Base-by-base conservation (phyloP, 306 rosid species). In the Datisca glomerata region DNA sequence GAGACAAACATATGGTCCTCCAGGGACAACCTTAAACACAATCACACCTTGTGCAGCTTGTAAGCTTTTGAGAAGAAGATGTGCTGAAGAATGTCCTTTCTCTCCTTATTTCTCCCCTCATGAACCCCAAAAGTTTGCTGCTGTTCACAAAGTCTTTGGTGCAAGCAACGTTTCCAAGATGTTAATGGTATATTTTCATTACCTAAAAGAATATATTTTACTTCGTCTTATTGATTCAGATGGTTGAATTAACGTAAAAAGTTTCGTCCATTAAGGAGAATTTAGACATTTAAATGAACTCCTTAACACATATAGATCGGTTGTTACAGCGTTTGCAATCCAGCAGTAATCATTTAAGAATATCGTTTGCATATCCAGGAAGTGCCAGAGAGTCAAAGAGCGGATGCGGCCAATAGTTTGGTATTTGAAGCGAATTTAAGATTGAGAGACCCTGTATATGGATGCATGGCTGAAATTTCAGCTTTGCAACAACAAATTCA, bases 121-220 rank as follows among this genome's bases (percentile, higher is more conserved):
- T 33, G 96, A 85, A 17, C 96, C 93, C 29, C 93, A 69, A 3
- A 85, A 85, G 35, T 85, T 85, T 47, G 76, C 89, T 21, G 85
- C 89, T 1, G 96, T 85, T 35, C 96, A 85, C 61, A 80, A 71
- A 60, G 82, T 85, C 12, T 85, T 85, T 45, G 96, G 96, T 45
- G 96, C 96, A 43, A 85, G 96, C 85, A 85, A 85, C 64, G 96
- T 85, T 50, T 85, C 96, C 55, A 85, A 85, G 75, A 31, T 85
- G 73, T 72, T 85, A 33, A 40, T 85, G 86, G 95, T 85, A 48
- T 28, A n/a, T 4, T 8, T 1, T 11, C 24, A 6, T 19, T 2
- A 12, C 7, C 17, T 6, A 18, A 23, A n/a, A n/a, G n/a, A n/a
- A n/a, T n/a, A n/a, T n/a, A n/a, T n/a, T n/a, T n/a, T n/a, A n/a